Conservation (phyloP, 257 asterid species). For the Solanum chilense region DNA sequence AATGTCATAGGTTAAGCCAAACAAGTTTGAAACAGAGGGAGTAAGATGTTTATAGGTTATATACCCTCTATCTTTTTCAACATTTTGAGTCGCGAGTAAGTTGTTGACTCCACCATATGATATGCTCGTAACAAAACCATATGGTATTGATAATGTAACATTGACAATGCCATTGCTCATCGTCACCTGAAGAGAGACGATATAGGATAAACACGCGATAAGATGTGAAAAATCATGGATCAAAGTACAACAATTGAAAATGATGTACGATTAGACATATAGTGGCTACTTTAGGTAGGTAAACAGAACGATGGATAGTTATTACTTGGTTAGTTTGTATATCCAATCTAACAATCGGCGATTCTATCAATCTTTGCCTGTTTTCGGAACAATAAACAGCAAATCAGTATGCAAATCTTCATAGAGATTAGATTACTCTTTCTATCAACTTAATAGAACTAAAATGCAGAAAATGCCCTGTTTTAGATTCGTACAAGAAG, state of each 20-base stretch:
- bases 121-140: slow-evolving; percentile 40
- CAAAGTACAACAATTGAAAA: neutral
- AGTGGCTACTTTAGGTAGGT: neutral
- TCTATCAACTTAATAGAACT: neutral
- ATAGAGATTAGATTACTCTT: neutral
- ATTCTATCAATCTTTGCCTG: neutral
- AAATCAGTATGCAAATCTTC: neutral
- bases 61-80: slow-evolving; percentile 55
- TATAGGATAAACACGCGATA: neutral
- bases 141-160: slow-evolving; percentile 52
- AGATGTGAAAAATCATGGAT: neutral
- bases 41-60: neutral
- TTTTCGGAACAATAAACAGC: neutral
- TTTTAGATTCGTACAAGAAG: neutral
- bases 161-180: slow-evolving; percentile 54
- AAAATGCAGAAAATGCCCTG: neutral
- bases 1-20: neutral
- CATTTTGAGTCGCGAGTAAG: slow-evolving; percentile 28
- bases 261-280: neutral
- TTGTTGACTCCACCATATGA: slow-evolving; percentile 53
- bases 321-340: neutral
- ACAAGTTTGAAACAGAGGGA: neutral
- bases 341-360: neutral
- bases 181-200: slow-evolving; percentile 24
- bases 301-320: neutral